These are phyloP conservation scores for Ilyonectria sp. DNA, from an alignment of 2,329 filamentous ascomycete species.

Conservation along the genomic window DNA sequence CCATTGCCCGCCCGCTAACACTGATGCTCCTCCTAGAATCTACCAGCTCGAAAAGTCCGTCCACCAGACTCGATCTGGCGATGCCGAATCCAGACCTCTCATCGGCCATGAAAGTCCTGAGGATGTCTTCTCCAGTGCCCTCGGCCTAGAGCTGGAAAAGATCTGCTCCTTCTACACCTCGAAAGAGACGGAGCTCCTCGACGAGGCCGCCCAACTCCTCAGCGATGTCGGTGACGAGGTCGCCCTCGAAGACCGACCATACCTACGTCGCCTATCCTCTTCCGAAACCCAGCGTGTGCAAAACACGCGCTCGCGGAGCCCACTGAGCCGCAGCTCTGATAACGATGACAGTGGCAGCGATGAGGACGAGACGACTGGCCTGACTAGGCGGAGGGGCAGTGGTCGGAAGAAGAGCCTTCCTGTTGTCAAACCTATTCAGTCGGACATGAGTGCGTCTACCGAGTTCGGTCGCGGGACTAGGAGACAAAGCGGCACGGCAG, in stretches of 20 bases:
- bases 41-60: slow-evolving; percentile 93
- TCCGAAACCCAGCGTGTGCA: slow-evolving; percentile 27
- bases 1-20: slow-evolving; percentile 18
- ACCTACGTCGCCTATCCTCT: slow-evolving; percentile 53
- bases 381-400: slow-evolving; percentile 63
- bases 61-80: slow-evolving; percentile 74
- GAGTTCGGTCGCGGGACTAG: slow-evolving; percentile 70
- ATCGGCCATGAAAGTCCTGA: slow-evolving; percentile 84
- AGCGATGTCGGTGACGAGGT: slow-evolving; percentile 80
- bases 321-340: slow-evolving; percentile 62
- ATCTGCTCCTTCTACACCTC: slow-evolving; percentile 90
- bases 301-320: slow-evolving; percentile 51
- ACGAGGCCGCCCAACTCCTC: slow-evolving; percentile 84
- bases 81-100: slow-evolving; percentile 89
- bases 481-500: slow-evolving; percentile 78
- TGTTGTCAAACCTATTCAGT: slow-evolving; percentile 56
- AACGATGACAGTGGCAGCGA: slow-evolving; percentile 79
- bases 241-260: slow-evolving; percentile 59
- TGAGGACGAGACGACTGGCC: slow-evolving; percentile 71
- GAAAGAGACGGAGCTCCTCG: slow-evolving; percentile 90
- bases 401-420: slow-evolving; percentile 57
- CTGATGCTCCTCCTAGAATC: slow-evolving; percentile 74
- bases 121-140: slow-evolving; percentile 82
- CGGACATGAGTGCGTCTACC: slow-evolving; percentile 74
- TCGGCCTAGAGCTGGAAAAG: slow-evolving; percentile 94